phyloP scores from a whole-genome alignment of 306 rosid genomes.

The Malus asiatica region DNA sequence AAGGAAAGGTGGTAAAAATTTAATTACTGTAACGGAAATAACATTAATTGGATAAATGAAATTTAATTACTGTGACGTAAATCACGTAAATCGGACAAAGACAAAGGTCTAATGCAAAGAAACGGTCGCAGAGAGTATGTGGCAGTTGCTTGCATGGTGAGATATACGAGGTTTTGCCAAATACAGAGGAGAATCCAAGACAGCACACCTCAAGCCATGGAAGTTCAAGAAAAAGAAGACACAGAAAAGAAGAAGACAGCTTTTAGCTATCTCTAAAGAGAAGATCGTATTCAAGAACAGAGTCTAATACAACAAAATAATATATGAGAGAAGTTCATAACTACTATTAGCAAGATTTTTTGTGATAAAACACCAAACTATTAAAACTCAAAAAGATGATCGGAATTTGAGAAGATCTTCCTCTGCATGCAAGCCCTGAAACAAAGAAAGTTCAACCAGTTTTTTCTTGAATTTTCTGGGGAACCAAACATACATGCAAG shows the following conservation, averaged over 20 bases:
- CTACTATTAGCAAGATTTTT: too few relatives aligned
- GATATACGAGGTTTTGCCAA: not conserved
- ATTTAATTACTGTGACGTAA: too few relatives aligned
- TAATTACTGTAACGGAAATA: too few relatives aligned
- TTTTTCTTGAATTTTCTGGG: not conserved
- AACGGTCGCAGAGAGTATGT: not conserved
- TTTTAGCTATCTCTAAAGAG: not conserved
- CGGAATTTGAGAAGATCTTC: not conserved
- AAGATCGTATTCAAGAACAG: not conserved
- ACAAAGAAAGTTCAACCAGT: not conserved
- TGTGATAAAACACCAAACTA: not conserved
- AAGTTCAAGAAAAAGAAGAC: not conserved
- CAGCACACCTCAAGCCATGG: not conserved
- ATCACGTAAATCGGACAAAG: not conserved
- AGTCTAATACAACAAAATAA: not conserved
- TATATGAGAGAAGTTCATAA: not conserved
- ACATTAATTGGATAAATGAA: not conserved
- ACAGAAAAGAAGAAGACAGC: not conserved
- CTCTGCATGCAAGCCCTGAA: not conserved
- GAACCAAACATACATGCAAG: not conserved
- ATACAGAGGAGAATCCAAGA: not conserved
- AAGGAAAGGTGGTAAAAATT: not conserved
- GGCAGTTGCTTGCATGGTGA: not conserved
- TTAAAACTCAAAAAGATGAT: not conserved
- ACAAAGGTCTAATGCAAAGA: not conserved